Evolutionary conservation across 2,329 filamentous ascomycete genomes (phyloP), one percentile per base, ranked within the genome.

Genomic region (Bipolaris gigantea): DNA sequence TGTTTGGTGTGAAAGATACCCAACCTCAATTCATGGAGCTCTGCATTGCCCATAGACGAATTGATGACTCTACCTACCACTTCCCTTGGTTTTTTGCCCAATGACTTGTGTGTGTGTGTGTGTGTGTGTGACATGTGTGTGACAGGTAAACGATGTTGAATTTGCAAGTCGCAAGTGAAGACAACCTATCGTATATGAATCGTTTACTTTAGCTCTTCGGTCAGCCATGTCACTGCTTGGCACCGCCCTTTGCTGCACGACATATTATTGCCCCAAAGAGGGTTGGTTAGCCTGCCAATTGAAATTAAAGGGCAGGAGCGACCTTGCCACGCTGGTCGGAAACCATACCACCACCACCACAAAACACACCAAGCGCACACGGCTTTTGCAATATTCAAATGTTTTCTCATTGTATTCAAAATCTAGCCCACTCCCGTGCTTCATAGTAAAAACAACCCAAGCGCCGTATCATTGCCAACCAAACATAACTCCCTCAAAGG

Each of bases 1-100:
- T 56, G 49, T 44, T 34, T 51, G 38, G 50, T 51, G 50, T 46
- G 50, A 59, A 67, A 67, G 63, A 67, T 67, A 67, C 63, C 64
- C 64, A 39, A 39, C 38, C 36, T 36, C 36, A 57, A 52, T 59
- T 57, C 9, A 54, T 60, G 55, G 42, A 66, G 48, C 23, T 30
- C 16, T n/a, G n/a, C 25, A 18, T 33, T 27, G 10, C 23, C 19
- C 32, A 44, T 35, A 16, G 41, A 48, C 40, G 38, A 55, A 56
- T 39, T 35, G 41, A 53, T 36, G 48, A 53, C 36, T 48, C 30
- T 42, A 33, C 42, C 19, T 42, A 33, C 42, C 19, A 48, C 42
- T 52, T 51, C 21, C 25, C 19, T 19, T 19, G 30, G 8, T 41
- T 23, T 41, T 23, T 18, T 25, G 6, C 25, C 34, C 16, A 21